Evolutionary conservation across 768 basidiomycete genomes (phyloP).

Genomic region (Fistulinella prunicolor): DNA sequence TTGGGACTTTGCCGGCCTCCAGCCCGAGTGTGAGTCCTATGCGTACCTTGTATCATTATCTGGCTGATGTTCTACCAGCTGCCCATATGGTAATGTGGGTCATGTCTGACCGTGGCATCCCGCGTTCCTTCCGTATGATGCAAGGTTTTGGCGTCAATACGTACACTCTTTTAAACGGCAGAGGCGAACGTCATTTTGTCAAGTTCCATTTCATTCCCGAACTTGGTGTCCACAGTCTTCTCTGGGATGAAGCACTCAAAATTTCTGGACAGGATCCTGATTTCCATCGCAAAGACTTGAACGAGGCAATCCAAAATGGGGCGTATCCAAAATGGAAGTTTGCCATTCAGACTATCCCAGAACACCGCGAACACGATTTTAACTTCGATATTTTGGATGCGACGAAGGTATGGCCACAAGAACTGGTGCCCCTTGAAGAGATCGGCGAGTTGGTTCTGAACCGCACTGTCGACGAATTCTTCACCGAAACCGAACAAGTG

Average conservation of each 20-base stretch:
- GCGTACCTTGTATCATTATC: neutral
- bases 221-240: constrained; percentile 76
- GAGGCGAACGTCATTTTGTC: constrained; percentile 73
- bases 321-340: constrained; percentile 76
- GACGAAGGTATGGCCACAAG: constrained; percentile 85
- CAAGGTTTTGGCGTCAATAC: constrained; percentile 90
- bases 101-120: constrained; percentile 83
- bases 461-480: constrained; percentile 68
- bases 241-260: constrained; percentile 92
- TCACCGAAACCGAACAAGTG: constrained; percentile 84
- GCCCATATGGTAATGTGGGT: constrained; percentile 81
- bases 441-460: constrained; percentile 75
- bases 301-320: constrained; percentile 76
- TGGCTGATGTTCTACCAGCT: constrained; percentile 36
- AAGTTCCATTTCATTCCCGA: constrained; percentile 86
- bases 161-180: constrained; percentile 65
- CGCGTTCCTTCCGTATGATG: constrained; percentile 85
- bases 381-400: constrained; percentile 87
- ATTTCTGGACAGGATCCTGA: constrained; percentile 84
- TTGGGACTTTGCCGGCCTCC: constrained; percentile 79
- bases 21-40: constrained; percentile 52
- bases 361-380: constrained; percentile 73
- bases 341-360: constrained; percentile 60
- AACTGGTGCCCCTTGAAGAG: constrained; percentile 69
- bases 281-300: constrained; percentile 84